Conservation (phyloP, 2,329 filamentous ascomycete genomes). For the Colletotrichum sp. region DNA sequence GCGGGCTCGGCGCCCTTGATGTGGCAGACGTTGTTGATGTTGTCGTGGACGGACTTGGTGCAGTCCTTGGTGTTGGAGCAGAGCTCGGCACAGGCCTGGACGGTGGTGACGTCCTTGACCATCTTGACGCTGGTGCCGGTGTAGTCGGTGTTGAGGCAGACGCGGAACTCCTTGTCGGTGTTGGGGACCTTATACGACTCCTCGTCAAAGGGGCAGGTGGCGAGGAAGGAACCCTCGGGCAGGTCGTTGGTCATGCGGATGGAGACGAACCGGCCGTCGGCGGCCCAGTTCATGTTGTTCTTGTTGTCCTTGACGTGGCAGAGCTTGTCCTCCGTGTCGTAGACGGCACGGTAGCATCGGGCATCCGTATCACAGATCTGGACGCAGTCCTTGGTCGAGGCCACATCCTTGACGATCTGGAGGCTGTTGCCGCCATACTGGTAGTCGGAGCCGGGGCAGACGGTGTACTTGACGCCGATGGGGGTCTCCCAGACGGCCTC, state of each 20-base stretch:
- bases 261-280: slow-evolving; percentile 16
- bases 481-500: slow-evolving; percentile 10
- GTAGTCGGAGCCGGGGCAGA: slow-evolving; percentile 21
- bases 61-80: slow-evolving; percentile 18
- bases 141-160: slow-evolving; percentile 21
- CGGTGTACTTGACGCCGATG: slow-evolving; percentile 16
- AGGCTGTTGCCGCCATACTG: slow-evolving; percentile 11
- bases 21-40: slow-evolving; percentile 24
- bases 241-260: slow-evolving; percentile 16
- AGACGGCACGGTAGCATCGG: slow-evolving; percentile 17
- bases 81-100: slow-evolving; percentile 18
- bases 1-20: slow-evolving; percentile 22
- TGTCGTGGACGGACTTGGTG: slow-evolving; percentile 24
- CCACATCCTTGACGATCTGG: not conserved
- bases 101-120: slow-evolving; percentile 9
- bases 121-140: slow-evolving; percentile 5
- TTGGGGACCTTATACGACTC: not conserved
- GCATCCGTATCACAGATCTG: slow-evolving; percentile 17
- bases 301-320: slow-evolving; percentile 20
- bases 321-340: slow-evolving; percentile 9
- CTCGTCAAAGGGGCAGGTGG: slow-evolving; percentile 15
- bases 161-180: not conserved
- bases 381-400: slow-evolving; percentile 6
- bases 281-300: slow-evolving; percentile 14
- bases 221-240: slow-evolving; percentile 11